phyloP scores from a whole-genome alignment of 345 rosid species.

The Trapa incisa region DNA sequence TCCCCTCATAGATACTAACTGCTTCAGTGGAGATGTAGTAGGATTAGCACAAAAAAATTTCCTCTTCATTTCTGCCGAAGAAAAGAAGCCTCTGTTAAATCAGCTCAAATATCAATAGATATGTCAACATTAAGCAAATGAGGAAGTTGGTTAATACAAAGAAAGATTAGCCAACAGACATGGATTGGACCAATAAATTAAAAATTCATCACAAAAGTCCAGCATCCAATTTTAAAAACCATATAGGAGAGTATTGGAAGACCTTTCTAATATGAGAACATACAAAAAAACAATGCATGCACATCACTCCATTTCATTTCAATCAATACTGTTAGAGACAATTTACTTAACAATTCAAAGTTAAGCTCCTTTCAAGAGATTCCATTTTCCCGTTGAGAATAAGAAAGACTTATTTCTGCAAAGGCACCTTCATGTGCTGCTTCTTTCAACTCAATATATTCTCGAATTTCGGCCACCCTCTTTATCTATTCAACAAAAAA shows the following conservation, averaged over 20 bases:
- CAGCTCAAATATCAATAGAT: neutral
- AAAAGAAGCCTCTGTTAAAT: neutral
- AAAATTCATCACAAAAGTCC: neutral
- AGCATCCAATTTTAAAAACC: neutral
- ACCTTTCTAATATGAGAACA: neutral
- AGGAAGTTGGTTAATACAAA: neutral
- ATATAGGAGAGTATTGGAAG: neutral
- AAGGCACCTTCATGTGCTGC: conserved; percentile 56
- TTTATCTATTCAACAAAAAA: conserved; percentile 44
- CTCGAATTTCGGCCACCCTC: conserved; percentile 51
- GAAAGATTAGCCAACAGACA: neutral
- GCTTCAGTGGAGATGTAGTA: conserved; percentile 26
- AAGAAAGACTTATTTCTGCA: conserved; percentile 1
- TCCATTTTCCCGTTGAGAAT: neutral
- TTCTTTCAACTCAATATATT: conserved; percentile 63
- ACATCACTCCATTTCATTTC: neutral
- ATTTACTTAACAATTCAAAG: neutral
- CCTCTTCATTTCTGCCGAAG: conserved; percentile 48
- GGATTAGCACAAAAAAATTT: conserved; percentile 30
- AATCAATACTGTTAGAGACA: neutral
- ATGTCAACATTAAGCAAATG: neutral
- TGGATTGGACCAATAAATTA: neutral
- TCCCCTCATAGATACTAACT: conserved; percentile 59
- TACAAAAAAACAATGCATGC: neutral
- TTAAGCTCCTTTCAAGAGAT: neutral